Evolutionary conservation across 2,329 filamentous ascomycete genomes (phyloP), one percentile per base, ranked within the genome.

Genomic region (Ascochyta clinopodiicola): DNA sequence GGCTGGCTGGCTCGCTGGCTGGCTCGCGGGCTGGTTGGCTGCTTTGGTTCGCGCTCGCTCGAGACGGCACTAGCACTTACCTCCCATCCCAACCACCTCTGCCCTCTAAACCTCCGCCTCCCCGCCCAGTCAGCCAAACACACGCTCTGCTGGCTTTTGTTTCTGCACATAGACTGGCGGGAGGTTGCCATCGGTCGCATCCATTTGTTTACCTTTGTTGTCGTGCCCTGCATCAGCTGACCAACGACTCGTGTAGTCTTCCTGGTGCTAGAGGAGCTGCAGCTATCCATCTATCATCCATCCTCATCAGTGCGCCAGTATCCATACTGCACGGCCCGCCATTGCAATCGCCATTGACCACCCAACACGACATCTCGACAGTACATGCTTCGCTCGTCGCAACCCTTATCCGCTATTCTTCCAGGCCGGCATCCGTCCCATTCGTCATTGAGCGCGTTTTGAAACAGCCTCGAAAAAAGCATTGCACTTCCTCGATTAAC

Each of bases 61-160:
- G 65, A 44, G 49, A 65, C 60, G 52, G 65, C 69, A 63, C 73
- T 75, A 75, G 74, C 70, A 67, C 21, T 63, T 61, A 66, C 63
- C 60, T 63, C 66, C 64, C 69, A 73, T 76, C 74, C 75, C 74
- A 77, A 76, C 75, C 74, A 75, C 75, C 73, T 73, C 70, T 70
- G 69, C 73, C 40, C 67, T 71, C 70, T 70, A 73, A 68, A 70
- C 72, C 67, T 69, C 68, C 69, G 69, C 69, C 67, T 67, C 69
- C 70, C 70, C 66, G 64, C 59, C 51, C 63, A 66, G 64, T 63
- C 60, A 65, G 66, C 62, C 10, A 61, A 63, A 55, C 68, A 64
- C 60, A 55, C 60, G 46, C 54, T 47, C 62, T 60, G 62, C 47
- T 63, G 59, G 68, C 51, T 61, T 57, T 61, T 65, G 50, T 65